Evolutionary conservation across 805 yeast species (phyloP), one percentile per base, ranked within the genome.

Genomic region (Starmerella bacillaris): DNA sequence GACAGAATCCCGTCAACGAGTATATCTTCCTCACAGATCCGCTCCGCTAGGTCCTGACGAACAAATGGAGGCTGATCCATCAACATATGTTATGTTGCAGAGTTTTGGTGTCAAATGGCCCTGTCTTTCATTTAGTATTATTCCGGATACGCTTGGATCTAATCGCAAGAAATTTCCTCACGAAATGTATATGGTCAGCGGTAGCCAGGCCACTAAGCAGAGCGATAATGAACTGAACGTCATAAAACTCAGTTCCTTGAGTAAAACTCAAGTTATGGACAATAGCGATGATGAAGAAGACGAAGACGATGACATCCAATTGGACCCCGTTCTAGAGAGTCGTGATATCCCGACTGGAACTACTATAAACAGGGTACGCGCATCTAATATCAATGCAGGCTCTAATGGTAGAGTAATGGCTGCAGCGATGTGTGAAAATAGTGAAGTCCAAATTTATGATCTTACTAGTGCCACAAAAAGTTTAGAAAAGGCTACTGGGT

Each of bases 51-150:
- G 94, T 1, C 92, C 93, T 2, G 93, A 82, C 59, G 96, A 89
- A 61, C 92, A 78, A 9, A 65, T 89, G 52, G 95, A 86, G 59
- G 94, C 96, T 1, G 98, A 89, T 59, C 94, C 94, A 30, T 64
- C 83, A 5, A 94, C 86, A 3, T 89, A 89, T 55, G 93, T 86
- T 51, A 89, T 89, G 96, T 61, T 89, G 38, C 98, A 89, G 57
- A 79, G 78, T 49, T 80, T 86, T 40, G 79, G 79, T 55, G 61
- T 86, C 57, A 92, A 93, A 49, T 89, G 96, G 96, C 96, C 98
- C 9, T 83, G 95, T 59, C 60, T 89, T 53, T 82, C 95, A 3
- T 64, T 89, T 40, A 96, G 86, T 51, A 61, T 89, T 16, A 59
- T 89, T 35, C 93, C 94, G 4, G 98, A 89, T 54, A 62, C 64